Conservation (phyloP, 768 basidiomycete species). For the Trametes cinnabarina region DNA sequence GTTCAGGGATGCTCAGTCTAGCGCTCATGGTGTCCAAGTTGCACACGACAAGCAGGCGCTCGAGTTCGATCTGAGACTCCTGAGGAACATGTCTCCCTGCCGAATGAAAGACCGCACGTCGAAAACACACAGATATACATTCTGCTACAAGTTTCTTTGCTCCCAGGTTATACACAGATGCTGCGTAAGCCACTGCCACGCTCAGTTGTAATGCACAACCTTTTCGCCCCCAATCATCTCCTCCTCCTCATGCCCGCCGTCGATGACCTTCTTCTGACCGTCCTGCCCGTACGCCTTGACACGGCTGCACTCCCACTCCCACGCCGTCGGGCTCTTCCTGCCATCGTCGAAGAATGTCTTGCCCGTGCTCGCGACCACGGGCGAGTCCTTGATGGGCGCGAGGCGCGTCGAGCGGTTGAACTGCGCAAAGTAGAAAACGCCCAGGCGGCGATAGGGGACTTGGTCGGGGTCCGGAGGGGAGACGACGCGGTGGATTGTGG, state of each 20-base stretch:
- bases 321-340: slow-evolving; percentile 9
- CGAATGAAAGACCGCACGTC: too few species aligned
- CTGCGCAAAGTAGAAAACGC: slow-evolving; percentile 14
- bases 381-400: slow-evolving; percentile 9
- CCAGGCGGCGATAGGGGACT: slow-evolving; percentile 8
- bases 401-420: slow-evolving; percentile 15
- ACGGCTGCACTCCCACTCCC: slow-evolving; percentile 14
- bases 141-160: neutral
- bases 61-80: too few species aligned
- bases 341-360: slow-evolving; percentile 11
- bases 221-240: slow-evolving; percentile 13
- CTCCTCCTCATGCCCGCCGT: slow-evolving; percentile 12
- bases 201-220: slow-evolving; percentile 14
- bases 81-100: too few species aligned
- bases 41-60: too few species aligned
- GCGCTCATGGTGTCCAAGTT: too few species aligned
- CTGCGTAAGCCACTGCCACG: too few species aligned
- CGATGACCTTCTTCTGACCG: slow-evolving; percentile 9
- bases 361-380: slow-evolving; percentile 7
- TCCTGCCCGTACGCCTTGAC: slow-evolving; percentile 15
- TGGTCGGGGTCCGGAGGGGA: slow-evolving; percentile 6
- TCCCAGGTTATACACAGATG: too few species aligned
- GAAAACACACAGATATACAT: too few species aligned
- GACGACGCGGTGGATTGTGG: slow-evolving; percentile 13
- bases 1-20: too few species aligned